Evolutionary conservation across 805 yeast genomes (phyloP).

Genomic region (Osmozyma mogii): DNA sequence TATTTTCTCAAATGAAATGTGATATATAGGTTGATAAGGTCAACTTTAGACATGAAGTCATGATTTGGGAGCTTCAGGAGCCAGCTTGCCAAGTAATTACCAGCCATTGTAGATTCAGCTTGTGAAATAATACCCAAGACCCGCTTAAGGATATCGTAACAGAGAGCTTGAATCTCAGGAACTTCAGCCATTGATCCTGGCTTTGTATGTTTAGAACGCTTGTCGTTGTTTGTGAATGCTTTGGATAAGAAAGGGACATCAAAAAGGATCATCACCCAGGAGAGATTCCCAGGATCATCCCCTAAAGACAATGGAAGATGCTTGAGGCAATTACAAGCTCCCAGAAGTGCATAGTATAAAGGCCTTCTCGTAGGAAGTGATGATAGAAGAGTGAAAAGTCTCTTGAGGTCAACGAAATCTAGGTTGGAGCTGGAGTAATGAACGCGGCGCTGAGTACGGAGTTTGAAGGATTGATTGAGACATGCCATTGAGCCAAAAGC

Average conservation of each 20-base stretch:
- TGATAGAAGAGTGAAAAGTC: slow-evolving; percentile 39
- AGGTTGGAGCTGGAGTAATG: slow-evolving; percentile 43
- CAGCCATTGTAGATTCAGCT: slow-evolving; percentile 27
- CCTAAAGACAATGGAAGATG: slow-evolving; percentile 33
- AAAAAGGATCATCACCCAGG: slow-evolving; percentile 57
- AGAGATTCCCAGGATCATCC: slow-evolving; percentile 35
- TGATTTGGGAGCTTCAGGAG: slow-evolving; percentile 36
- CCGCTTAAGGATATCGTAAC: slow-evolving; percentile 66
- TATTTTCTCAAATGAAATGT: slow-evolving; percentile 65
- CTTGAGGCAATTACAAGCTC: slow-evolving; percentile 45
- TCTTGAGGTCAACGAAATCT: slow-evolving; percentile 38
- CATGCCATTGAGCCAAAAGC: slow-evolving; percentile 41
- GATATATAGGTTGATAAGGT: slow-evolving; percentile 65
- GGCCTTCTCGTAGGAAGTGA: slow-evolving; percentile 57
- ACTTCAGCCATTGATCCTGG: slow-evolving; percentile 34
- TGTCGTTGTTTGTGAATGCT: slow-evolving; percentile 32
- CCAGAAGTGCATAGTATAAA: slow-evolving; percentile 43
- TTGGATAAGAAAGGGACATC: slow-evolving; percentile 59
- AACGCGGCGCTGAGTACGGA: slow-evolving; percentile 18
- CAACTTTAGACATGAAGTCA: slow-evolving; percentile 48
- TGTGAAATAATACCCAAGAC: slow-evolving; percentile 61
- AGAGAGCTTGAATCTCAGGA: slow-evolving; percentile 45
- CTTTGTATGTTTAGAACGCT: slow-evolving; percentile 9
- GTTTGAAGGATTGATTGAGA: slow-evolving; percentile 50
- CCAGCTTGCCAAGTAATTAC: slow-evolving; percentile 47